Conservation (phyloP, 257 asterid species). For the Solanum appendiculatum region DNA sequence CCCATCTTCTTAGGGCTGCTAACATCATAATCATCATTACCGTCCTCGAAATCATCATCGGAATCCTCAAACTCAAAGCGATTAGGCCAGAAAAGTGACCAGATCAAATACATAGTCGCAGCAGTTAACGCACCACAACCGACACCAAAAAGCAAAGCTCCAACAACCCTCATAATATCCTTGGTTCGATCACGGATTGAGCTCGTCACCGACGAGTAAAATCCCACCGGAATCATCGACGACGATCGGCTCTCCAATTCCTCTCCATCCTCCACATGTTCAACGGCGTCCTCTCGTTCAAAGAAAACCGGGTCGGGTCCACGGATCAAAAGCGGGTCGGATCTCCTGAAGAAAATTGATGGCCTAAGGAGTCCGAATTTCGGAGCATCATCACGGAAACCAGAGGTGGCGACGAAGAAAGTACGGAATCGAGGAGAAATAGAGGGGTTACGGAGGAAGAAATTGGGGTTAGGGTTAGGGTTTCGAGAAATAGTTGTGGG, state of each 20-base stretch:
- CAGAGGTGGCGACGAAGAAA: conserved; percentile 35
- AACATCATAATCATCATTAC: conserved; percentile 23
- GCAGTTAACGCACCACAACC: conserved; percentile 81
- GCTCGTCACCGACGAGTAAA: conserved; percentile 49
- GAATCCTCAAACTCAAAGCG: conserved; percentile 43
- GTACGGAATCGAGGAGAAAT: conserved; percentile 30
- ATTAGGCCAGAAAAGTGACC: conserved; percentile 53
- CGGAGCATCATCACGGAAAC: conserved; percentile 1
- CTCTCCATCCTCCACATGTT: neutral
- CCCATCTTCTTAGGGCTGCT: conserved; percentile 38
- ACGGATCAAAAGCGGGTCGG: conserved; percentile 1
- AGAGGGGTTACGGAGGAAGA: conserved; percentile 3
- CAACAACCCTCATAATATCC: conserved; percentile 72
- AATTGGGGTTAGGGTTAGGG: neutral
- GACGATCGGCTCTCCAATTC: neutral
- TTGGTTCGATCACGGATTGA: conserved; percentile 58
- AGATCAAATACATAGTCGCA: conserved; percentile 51
- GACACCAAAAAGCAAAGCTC: conserved; percentile 68
- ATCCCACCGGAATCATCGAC: conserved; percentile 28
- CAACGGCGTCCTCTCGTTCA: neutral
- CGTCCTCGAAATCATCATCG: conserved; percentile 32
- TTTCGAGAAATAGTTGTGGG: neutral
- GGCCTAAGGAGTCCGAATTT: conserved; percentile 6
- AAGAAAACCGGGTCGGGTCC: conserved; percentile 3
- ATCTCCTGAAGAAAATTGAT: conserved; percentile 8